These are phyloP conservation scores for Herpomyces periplanetae DNA, from an alignment of 2,329 filamentous ascomycete species.

Conservation along the genomic window DNA sequence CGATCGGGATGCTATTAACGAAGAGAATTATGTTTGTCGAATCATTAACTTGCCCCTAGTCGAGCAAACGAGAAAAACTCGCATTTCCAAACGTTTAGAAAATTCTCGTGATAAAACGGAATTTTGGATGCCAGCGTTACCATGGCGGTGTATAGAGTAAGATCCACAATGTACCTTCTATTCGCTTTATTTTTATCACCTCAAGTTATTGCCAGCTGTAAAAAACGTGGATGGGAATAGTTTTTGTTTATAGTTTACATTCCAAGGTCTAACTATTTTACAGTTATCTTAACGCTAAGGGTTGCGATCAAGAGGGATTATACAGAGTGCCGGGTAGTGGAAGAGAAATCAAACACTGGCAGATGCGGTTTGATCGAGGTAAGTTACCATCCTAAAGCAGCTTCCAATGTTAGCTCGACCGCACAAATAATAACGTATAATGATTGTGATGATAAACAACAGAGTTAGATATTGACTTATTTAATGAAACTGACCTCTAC, in stretches of 20 bases:
- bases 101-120: constrained; percentile 77
- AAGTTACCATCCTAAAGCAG: constrained; percentile 5
- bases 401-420: not conserved
- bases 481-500: constrained; percentile 50
- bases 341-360: constrained; percentile 68
- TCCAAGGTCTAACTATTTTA: constrained; percentile 2
- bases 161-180: constrained; percentile 5
- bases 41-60: constrained; percentile 54
- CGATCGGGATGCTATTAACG: constrained; percentile 20
- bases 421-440: not conserved
- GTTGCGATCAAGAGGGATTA: constrained; percentile 63
- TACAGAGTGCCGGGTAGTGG: constrained; percentile 74
- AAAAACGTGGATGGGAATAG: too few relatives aligned
- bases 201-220: too few relatives aligned
- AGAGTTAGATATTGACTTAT: constrained; percentile 65
- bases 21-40: constrained; percentile 45
- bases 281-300: constrained; percentile 64
- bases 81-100: constrained; percentile 60
- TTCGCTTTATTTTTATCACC: too few relatives aligned
- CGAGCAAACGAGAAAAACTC: constrained; percentile 55
- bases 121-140: constrained; percentile 91
- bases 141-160: constrained; percentile 68
- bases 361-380: constrained; percentile 59
- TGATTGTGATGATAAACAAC: too few relatives aligned
- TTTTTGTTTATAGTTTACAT: constrained; percentile 1